Base-by-base conservation (phyloP, 2,329 filamentous ascomycete species). In the Paramyrothecium sp. region DNA sequence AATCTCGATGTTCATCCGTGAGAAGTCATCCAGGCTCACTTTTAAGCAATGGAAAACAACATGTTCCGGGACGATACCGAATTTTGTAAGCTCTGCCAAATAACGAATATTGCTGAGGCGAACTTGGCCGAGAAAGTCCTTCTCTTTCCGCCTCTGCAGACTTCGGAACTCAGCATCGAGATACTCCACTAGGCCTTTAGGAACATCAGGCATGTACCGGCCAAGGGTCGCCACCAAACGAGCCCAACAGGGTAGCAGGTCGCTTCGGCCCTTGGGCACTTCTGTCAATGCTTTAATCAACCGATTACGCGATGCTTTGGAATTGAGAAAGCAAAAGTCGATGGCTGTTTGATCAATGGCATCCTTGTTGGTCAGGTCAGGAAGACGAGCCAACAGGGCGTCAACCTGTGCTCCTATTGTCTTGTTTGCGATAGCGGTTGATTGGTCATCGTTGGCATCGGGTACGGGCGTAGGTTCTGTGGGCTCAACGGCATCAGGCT, bases 31-130 rank as follows among this genome's bases (percentile, higher is more conserved):
- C 26, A 99, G 78, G 64, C 94, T 96, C 71, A 99, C 94, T 73
- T 97, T 99, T 66, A 99, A 86, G 70, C 95, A 99, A 70, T 99
- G 95, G 70, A 99, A 99, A 55, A 99, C 96, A 62, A 99, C 94
- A 73, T 99, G 95, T 73, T 99, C 95, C 1, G 96, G 95, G 10
- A 99, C 95, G 33, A 97, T 92, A 33, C 95, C 94, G 69, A 99
- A 99, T 70, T 99, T 99, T 58, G 95, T 99, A 69, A 99, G 78
- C 74, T 99, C 95, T 8, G 95, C 93, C 53, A 99, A 86, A 71
- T 99, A 99, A n/a, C 96, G 91, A 61, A 98, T 93, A 69, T 98
- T 98, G 74, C 90, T 89, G 64, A 96, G 88, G 48, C 95, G 89
- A 52, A 97, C 92, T 73, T 97, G 94, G 1, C 94, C 94, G 1